Conservation (phyloP, 23 red algal species). For the Cyanidium caldarium region DNA sequence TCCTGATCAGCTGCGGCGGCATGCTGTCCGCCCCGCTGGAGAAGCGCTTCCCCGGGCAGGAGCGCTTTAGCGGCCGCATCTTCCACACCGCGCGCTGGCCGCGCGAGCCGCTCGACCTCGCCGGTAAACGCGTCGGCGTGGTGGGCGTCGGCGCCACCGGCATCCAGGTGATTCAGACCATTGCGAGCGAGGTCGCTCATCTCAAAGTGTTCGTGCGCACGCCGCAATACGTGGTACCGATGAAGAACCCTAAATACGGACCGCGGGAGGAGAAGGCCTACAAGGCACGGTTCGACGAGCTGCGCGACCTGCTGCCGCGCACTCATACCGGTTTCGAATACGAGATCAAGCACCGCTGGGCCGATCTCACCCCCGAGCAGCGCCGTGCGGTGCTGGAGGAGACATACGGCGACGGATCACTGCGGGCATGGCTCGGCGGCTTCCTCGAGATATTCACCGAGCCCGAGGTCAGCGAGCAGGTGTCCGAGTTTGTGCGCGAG, state of each 20-base stretch:
- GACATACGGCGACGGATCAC: background rate
- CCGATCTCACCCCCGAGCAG: constrained; percentile 3
- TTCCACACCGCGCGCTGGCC: background rate
- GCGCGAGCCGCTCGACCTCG: background rate
- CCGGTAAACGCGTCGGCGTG: background rate
- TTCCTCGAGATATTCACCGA: background rate
- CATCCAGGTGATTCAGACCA: constrained; percentile 4
- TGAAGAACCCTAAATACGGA: background rate
- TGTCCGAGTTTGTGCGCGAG: constrained; percentile 3
- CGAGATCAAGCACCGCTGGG: constrained; percentile 5
- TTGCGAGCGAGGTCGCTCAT: background rate
- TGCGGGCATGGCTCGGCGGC: background rate
- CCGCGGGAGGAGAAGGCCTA: background rate
- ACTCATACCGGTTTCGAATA: background rate
- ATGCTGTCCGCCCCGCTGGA: background rate
- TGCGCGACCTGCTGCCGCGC: background rate
- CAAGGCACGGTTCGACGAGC: constrained; percentile 2
- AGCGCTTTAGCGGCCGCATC: background rate
- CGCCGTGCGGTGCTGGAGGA: constrained; percentile 1
- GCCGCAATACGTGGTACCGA: constrained; percentile 5
- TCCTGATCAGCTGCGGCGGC: background rate
- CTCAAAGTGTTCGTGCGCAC: background rate
- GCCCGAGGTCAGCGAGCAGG: background rate
- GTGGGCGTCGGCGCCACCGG: background rate
- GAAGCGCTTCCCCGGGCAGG: background rate